Conservation (phyloP, 805 yeast genomes). For the Metschnikowia shivogae region DNA sequence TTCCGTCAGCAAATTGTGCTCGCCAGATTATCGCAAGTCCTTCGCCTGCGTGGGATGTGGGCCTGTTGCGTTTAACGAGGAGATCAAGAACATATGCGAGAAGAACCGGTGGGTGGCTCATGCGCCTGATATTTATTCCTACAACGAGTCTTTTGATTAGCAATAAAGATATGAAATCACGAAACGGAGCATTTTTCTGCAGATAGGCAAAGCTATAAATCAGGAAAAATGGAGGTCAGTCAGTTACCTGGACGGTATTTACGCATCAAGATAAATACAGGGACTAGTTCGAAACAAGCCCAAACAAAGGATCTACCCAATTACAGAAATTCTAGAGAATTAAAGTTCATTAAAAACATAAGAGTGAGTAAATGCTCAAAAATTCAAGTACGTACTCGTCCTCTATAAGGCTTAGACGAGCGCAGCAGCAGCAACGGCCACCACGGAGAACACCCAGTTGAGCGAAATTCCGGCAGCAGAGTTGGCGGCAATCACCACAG, state of each 20-base stretch:
- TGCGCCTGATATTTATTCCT: conserved; percentile 41
- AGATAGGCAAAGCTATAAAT: too few relatives aligned
- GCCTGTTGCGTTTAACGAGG: conserved; percentile 28
- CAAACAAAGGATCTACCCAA: too few relatives aligned
- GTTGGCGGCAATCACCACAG: conserved; percentile 1
- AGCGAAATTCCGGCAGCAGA: conserved; percentile 1
- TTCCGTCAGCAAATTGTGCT: conserved; percentile 13
- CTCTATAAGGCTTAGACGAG: not conserved
- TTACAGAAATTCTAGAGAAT: too few relatives aligned
- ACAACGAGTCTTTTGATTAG: conserved; percentile 29
- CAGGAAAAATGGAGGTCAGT: too few relatives aligned
- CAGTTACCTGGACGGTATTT: too few relatives aligned
- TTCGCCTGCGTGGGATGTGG: conserved; percentile 44
- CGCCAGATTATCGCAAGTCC: conserved; percentile 18
- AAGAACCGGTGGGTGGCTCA: conserved; percentile 22
- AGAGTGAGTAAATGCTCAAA: not conserved
- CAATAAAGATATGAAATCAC: not conserved
- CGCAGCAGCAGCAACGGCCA: conserved; percentile 1
- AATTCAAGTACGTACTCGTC: not conserved
- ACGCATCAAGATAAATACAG: too few relatives aligned
- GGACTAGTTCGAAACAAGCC: too few relatives aligned
- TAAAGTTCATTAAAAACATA: too few relatives aligned
- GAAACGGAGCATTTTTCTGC: too few relatives aligned
- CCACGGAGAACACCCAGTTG: not conserved
- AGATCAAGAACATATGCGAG: conserved; percentile 27